Conservation (phyloP, 345 rosid genomes). For the Eutrema heterophyllum region DNA sequence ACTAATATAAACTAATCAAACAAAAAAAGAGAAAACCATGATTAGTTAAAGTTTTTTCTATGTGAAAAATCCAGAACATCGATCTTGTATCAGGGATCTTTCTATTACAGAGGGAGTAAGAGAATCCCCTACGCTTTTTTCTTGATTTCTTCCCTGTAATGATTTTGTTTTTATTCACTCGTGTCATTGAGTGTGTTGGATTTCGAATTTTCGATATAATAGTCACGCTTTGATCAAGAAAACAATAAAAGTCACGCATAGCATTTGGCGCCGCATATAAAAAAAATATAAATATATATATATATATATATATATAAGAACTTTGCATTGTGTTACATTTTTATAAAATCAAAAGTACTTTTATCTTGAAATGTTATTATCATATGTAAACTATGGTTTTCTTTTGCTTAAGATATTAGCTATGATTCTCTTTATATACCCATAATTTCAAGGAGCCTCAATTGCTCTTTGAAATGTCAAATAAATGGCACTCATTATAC, state of each 20-base stretch:
- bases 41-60: too few relatives aligned
- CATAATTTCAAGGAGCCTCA: neutral
- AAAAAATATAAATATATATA: too few relatives aligned
- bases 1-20: too few relatives aligned
- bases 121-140: neutral
- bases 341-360: neutral
- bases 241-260: neutral
- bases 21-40: too few relatives aligned
- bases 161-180: neutral
- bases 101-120: too few relatives aligned
- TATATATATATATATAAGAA: neutral
- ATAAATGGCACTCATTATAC: neutral
- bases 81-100: too few relatives aligned
- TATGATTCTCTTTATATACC: neutral
- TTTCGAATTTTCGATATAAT: neutral
- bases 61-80: too few relatives aligned
- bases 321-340: neutral
- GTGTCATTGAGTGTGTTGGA: neutral
- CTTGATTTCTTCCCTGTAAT: neutral
- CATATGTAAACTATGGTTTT: neutral
- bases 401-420: constrained; percentile 4
- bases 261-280: constrained; percentile 14
- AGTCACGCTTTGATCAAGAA: neutral
- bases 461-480: neutral
- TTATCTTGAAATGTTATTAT: neutral